phyloP scores from a whole-genome alignment of 2,329 filamentous ascomycete species.

The Claviceps fusiformis region DNA sequence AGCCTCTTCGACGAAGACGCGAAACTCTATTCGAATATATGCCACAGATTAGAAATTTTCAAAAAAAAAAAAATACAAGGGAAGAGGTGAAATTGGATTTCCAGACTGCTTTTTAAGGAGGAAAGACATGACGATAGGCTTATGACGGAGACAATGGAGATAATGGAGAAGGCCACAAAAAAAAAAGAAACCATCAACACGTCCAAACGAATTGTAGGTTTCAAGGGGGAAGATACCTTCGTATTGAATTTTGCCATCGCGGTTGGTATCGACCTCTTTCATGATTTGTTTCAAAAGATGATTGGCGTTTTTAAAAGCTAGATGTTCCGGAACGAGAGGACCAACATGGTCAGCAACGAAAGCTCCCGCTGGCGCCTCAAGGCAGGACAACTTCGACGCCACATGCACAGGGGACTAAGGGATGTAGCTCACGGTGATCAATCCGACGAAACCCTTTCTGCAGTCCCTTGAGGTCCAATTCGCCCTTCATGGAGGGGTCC shows the following conservation, averaged over 20 bases:
- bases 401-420: neutral
- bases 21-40: slow-evolving; percentile 55
- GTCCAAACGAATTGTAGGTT: no score
- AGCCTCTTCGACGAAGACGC: slow-evolving; percentile 71
- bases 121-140: neutral
- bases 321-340: neutral
- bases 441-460: slow-evolving; percentile 76
- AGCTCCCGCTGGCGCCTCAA: neutral
- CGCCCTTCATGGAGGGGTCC: slow-evolving; percentile 61
- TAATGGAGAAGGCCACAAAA: neutral
- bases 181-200: neutral
- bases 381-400: neutral
- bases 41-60: neutral
- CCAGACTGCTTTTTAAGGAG: neutral
- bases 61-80: neutral
- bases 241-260: slow-evolving; percentile 83
- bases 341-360: slow-evolving; percentile 1
- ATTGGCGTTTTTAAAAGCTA: slow-evolving; percentile 79
- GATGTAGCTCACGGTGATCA: slow-evolving; percentile 65
- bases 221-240: slow-evolving; percentile 45
- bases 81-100: neutral
- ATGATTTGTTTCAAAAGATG: slow-evolving; percentile 70
- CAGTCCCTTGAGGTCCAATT: slow-evolving; percentile 72
- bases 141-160: neutral
- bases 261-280: slow-evolving; percentile 69